Evolutionary conservation across 2,329 filamentous ascomycete species (phyloP), one percentile per base, ranked within the genome.

Genomic region (Fusarium metavorans): DNA sequence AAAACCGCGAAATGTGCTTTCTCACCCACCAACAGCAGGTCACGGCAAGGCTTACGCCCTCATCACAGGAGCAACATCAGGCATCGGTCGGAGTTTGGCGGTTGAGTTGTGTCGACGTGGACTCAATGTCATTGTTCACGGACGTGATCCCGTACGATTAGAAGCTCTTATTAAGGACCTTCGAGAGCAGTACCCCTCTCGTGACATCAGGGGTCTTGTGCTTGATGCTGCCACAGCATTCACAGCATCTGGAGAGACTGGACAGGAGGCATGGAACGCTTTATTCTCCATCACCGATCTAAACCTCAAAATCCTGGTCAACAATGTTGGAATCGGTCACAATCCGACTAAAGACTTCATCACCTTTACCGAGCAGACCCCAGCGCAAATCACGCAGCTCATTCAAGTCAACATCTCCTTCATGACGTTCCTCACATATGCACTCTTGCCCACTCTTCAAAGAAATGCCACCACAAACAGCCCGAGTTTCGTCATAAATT

Each of bases 401-500:
- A 52, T 64, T 18, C 45, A 64, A 32, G 45, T 64, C 45, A 64
- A 64, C 61, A 64, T 64, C 16, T 64, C 34, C 2, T 64, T 64
- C 45, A 56, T 64, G 61, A 56, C 61, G 6, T 52, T 64, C 8
- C 61, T 64, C 20, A 64, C 61, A 1, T 45, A 56, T 14, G 61
- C 45, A n/a, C 13, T 64, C 11, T 27, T 64, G 23, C 61, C 61
- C 1, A 54, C 34, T 20, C 61, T 64, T 11, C 45, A 64, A 35
- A 43, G 45, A 3, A 41, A 32, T 20, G 32, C 61, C 14, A 20
- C 32, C 11, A 10, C 16, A 16, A 6, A 14, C 18, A 34, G 23
- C 10, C 61, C 61, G 16, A 64, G 61, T 34, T 64, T 64, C 61
- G 13, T 64, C 11, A 56, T 64, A 18, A 64, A 64, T 27, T 64